phyloP scores from a whole-genome alignment of 306 rosid genomes.

The Acacia crassicarpa region DNA sequence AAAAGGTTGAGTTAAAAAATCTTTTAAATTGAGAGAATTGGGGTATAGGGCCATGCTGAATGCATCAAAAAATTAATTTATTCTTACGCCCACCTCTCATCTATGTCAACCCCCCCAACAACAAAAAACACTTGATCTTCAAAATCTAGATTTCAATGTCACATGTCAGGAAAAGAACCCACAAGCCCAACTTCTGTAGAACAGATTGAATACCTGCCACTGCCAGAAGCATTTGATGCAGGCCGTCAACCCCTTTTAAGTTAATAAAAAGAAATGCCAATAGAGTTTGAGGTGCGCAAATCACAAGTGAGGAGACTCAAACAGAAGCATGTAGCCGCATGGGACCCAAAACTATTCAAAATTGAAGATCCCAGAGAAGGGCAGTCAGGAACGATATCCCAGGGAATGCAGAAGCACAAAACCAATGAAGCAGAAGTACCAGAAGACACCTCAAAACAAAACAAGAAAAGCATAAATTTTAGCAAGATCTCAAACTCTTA shows the following conservation, averaged over 20 bases:
- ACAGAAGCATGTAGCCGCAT: conserved; percentile 54
- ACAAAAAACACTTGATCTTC: neutral
- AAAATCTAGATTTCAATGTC: neutral
- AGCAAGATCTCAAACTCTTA: conserved; percentile 54
- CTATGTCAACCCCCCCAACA: neutral
- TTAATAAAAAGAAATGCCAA: conserved; percentile 42
- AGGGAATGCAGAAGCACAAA: conserved; percentile 63
- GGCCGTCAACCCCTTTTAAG: conserved; percentile 47
- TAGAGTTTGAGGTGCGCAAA: conserved; percentile 49
- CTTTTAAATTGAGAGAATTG: neutral
- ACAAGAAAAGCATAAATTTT: conserved; percentile 44
- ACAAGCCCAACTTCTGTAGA: conserved; percentile 52
- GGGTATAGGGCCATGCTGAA: neutral
- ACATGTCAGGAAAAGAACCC: conserved; percentile 5
- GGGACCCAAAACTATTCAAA: conserved; percentile 68
- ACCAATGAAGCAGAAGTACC: conserved; percentile 70
- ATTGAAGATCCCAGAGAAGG: conserved; percentile 66
- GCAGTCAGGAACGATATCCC: conserved; percentile 53
- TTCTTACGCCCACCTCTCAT: neutral
- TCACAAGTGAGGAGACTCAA: conserved; percentile 55
- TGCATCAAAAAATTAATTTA: neutral
- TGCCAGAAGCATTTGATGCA: conserved; percentile 57
- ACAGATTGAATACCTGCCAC: conserved; percentile 62
- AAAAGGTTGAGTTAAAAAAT: neutral
- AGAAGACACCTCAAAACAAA: conserved; percentile 69